Base-by-base conservation (phyloP, 1,139 yeast genomes). In the Magnusiomyces paraingens region DNA sequence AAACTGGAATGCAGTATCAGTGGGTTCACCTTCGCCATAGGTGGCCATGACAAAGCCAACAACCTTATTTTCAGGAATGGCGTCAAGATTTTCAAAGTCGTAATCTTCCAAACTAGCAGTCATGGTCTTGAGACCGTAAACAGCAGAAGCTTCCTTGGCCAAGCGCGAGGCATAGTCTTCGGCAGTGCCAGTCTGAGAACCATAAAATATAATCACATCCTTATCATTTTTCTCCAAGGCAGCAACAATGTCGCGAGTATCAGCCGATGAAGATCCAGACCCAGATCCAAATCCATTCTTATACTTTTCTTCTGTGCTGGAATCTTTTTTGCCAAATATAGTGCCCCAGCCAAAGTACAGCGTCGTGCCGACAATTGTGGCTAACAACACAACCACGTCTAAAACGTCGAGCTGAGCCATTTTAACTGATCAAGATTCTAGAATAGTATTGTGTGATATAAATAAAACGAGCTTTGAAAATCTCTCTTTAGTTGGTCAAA, bases 121-220 rank as follows among this genome's bases (percentile, higher is more conserved):
- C 86, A 94, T 83, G 8, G 94, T 81, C 61, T 83, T 82, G 63
- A 93, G 77, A 47, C 91, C 91, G 67, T 86, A 91, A 68, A 86
- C 80, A 29, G 95, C 77, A 61, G 84, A 81, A 63, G 93, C 82
- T 69, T 93, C 99, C 69, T 90, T 90, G 50, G 96, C 82, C 62
- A 90, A 82, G 68, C 94, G 87, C 62, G 86, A 80, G 20, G 97
- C 95, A 64, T 90, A 93, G 68, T 93, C 99, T 72, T 93, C 99
- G 50, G 99, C 96, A n/a, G 99, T 93, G 61, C 99, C 99, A 12
- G 99, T 94, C 72, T 93, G 99, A 4, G 99, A 91, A 4, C 96
- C 98, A 68, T 79, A 94, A 61, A 93, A 80, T n/a, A 93, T 83
- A 44, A 86, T 75, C 50, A 87, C 84, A 62, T 86, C 84, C 71